These are phyloP conservation scores for Coriaria nepalensis DNA, from an alignment of 306 rosid genomes.

Conservation along the genomic window DNA sequence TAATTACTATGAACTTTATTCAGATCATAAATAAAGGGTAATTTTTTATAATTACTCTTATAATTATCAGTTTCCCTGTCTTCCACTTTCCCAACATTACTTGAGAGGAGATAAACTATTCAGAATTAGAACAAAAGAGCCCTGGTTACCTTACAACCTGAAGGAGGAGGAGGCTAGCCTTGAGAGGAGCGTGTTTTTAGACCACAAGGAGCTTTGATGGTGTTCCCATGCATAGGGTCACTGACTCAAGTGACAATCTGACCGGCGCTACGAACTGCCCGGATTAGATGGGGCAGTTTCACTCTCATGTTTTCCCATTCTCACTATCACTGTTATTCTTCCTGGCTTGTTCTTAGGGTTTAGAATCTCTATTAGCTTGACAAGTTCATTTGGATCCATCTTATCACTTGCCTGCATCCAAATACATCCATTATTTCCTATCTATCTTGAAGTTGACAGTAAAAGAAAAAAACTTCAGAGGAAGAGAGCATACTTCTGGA, in stretches of 20 bases:
- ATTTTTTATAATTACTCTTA: too few species aligned
- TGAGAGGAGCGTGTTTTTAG: conserved; percentile 29
- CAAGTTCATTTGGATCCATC: conserved; percentile 32
- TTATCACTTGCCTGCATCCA: conserved; percentile 31
- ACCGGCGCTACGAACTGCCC: conserved; percentile 27
- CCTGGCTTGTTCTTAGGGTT: conserved; percentile 27
- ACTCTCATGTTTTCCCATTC: conserved; percentile 35
- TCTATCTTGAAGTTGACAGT: neutral
- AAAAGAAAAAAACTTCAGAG: neutral
- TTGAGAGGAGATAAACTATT: too few species aligned
- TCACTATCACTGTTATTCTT: conserved; percentile 24
- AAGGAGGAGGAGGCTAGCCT: too few species aligned
- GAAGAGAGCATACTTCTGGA: neutral
- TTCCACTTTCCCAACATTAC: too few species aligned
- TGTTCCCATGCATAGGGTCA: conserved; percentile 34
- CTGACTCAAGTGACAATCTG: conserved; percentile 33
- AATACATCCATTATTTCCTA: neutral
- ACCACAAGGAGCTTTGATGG: conserved; percentile 34
- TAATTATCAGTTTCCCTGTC: too few species aligned
- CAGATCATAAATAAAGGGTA: too few species aligned
- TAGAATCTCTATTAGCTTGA: conserved; percentile 25
- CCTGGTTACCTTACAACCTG: too few species aligned
- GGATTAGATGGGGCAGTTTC: conserved; percentile 32
- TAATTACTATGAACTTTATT: too few species aligned
- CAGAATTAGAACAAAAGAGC: too few species aligned